Evolutionary conservation across 164 flowering plant genomes (phyloP).

Genomic region (Umbilicus rupestris): DNA sequence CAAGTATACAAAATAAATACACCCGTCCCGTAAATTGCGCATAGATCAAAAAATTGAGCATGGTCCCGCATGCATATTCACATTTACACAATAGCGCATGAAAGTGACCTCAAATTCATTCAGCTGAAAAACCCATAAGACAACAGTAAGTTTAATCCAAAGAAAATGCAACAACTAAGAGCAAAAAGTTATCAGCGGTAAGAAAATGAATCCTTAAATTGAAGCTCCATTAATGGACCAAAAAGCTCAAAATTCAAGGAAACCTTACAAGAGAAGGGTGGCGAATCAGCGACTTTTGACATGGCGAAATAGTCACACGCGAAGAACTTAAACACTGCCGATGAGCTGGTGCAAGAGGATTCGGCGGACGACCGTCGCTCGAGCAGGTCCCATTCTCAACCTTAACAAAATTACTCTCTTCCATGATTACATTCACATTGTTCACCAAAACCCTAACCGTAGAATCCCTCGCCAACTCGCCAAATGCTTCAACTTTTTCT

Average conservation of each 20-base stretch:
- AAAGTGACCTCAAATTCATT: too few species aligned
- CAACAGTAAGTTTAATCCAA: neutral
- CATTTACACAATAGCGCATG: too few species aligned
- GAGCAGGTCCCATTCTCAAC: neutral
- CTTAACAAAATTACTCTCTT: conserved; percentile 2
- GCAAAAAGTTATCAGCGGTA: too few species aligned
- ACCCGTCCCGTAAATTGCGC: too few species aligned
- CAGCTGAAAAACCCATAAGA: neutral
- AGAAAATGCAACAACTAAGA: too few species aligned
- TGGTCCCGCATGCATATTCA: too few species aligned
- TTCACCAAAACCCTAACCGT: neutral
- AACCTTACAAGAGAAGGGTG: conserved; percentile 5
- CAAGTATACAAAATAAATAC: neutral
- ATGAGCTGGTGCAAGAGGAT: conserved; percentile 1
- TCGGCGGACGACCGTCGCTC: conserved; percentile 6
- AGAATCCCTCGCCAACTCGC: neutral
- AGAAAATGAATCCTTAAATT: too few species aligned
- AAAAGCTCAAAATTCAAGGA: neutral
- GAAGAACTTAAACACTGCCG: neutral
- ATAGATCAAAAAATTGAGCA: too few species aligned
- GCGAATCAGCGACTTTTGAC: neutral
- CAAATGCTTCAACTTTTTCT: neutral
- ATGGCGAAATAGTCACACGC: neutral
- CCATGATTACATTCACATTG: conserved; percentile 2
- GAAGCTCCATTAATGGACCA: too few species aligned